Evolutionary conservation across 2,329 filamentous ascomycete species (phyloP).

Genomic region (Aspergillus persii): DNA sequence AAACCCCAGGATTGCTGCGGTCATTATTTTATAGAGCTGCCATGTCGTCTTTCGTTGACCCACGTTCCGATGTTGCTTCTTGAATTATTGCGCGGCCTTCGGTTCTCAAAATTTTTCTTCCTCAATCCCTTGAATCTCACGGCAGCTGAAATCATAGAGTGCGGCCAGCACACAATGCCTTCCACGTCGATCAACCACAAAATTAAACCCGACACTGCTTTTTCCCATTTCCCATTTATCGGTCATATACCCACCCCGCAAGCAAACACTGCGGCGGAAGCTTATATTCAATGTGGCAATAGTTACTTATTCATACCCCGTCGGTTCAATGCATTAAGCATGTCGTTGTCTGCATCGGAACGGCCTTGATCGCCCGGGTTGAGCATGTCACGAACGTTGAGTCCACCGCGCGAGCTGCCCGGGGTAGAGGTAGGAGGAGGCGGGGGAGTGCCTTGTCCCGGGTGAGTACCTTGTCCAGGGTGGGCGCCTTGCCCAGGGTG

Average conservation of each 20-base stretch:
- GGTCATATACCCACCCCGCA: background rate
- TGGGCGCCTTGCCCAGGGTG: slow-evolving; percentile 3
- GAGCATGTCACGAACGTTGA: slow-evolving; percentile 51
- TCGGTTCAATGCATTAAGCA: slow-evolving; percentile 49
- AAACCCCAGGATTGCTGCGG: background rate
- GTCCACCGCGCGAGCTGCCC: slow-evolving; percentile 37
- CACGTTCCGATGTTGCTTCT: background rate
- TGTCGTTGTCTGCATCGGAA: slow-evolving; percentile 49
- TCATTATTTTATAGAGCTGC: background rate
- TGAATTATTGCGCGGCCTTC: background rate
- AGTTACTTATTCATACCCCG: slow-evolving; percentile 34
- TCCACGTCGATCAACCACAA: slow-evolving; percentile 8
- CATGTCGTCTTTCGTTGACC: background rate
- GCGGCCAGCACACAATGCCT: slow-evolving; percentile 27
- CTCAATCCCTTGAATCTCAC: slow-evolving; percentile 1
- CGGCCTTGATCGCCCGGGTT: slow-evolving; percentile 43
- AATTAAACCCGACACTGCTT: background rate
- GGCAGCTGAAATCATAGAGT: slow-evolving; percentile 3
- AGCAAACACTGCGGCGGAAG: background rate
- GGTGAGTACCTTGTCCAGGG: too few species aligned
- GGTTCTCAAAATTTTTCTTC: slow-evolving; percentile 1
- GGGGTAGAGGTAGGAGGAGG: slow-evolving; percentile 34
- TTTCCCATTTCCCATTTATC: background rate
- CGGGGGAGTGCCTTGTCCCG: too few species aligned
- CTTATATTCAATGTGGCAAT: background rate